Conservation (phyloP, 257 asterid genomes). For the Solanum etuberosum region DNA sequence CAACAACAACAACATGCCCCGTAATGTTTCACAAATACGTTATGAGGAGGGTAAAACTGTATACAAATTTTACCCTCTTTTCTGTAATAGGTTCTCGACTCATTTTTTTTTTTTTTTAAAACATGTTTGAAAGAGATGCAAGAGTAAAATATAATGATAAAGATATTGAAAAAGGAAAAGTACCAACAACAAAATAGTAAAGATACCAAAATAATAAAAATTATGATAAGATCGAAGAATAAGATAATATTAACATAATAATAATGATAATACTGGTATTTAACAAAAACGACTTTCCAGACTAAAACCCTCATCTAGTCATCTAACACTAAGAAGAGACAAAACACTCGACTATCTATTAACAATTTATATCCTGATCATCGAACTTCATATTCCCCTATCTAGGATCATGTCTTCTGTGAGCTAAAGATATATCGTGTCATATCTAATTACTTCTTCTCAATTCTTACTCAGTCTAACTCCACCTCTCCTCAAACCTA, state of each 20-base stretch:
- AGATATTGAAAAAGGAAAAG: not conserved
- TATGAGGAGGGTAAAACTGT: no score
- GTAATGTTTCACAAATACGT: not conserved
- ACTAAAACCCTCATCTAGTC: not conserved
- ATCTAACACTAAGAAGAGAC: not conserved
- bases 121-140: no score
- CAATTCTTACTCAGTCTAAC: not conserved
- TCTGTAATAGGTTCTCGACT: not conserved
- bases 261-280: not conserved
- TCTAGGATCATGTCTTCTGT: not conserved
- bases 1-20: not conserved
- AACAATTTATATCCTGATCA: not conserved
- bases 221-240: not conserved
- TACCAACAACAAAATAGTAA: not conserved
- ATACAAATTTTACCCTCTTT: no score
- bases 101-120: not conserved
- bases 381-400: not conserved
- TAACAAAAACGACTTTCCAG: not conserved
- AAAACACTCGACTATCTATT: not conserved
- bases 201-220: not conserved
- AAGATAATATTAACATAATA: not conserved
- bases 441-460: not conserved
- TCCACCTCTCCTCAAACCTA: not conserved
- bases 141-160: no score
- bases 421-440: not conserved